A percentile compares a stretch with the other conserved stretches of the same genome.
Evolutionary conservation across 257 asterid genomes (phyloP).

Genomic region (Salvia rosmarinus): DNA sequence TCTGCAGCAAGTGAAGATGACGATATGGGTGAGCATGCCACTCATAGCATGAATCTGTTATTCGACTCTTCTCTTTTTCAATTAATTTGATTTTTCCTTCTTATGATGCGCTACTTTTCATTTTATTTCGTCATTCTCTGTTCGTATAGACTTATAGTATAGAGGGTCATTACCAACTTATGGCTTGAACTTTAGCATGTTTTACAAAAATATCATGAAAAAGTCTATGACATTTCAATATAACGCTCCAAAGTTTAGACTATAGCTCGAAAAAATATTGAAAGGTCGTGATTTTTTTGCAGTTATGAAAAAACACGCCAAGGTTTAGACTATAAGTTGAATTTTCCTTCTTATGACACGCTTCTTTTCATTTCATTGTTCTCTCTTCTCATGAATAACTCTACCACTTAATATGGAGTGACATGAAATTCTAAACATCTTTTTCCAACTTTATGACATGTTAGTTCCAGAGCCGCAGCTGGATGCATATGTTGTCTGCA

Average conservation of each 20-base stretch:
- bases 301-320: no score
- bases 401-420: not conserved
- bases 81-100: not conserved
- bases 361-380: not conserved
- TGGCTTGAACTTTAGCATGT: no score
- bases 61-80: not conserved
- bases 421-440: conserved; percentile 1
- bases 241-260: no score
- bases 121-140: not conserved
- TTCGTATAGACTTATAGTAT: not conserved
- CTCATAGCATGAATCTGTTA: conserved; percentile 1
- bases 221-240: no score
- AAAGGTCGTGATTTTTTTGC: no score
- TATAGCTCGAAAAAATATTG: no score
- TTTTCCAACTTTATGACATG: conserved; percentile 13
- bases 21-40: conserved; percentile 76
- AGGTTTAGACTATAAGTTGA: not conserved
- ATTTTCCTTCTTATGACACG: not conserved
- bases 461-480: conserved; percentile 81
- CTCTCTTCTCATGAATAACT: not conserved
- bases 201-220: no score
- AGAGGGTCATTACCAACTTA: not conserved
- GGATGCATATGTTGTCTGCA: conserved; percentile 71
- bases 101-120: not conserved
- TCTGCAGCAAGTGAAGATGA: conserved; percentile 84